Conservation (phyloP, 2,329 filamentous ascomycete genomes). For the Hymenoscyphus albidus region DNA sequence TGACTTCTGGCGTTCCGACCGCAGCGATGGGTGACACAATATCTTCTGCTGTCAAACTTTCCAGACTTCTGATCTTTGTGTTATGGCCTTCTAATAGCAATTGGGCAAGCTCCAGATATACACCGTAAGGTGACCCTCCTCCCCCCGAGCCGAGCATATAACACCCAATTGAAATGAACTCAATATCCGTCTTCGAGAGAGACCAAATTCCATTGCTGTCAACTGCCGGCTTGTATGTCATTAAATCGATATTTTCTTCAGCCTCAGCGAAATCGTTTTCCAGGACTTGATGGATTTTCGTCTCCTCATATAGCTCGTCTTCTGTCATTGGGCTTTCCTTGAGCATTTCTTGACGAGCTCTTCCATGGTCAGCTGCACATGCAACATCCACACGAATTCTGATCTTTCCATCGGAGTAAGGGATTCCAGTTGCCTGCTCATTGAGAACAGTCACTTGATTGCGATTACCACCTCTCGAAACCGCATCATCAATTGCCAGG, state of each 20-base stretch:
- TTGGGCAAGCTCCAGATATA: conserved; percentile 41
- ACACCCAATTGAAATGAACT: conserved; percentile 44
- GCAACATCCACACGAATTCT: not conserved
- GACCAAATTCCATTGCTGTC: not conserved
- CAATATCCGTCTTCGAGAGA: conserved; percentile 24
- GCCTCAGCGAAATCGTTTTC: not conserved
- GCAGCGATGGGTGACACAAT: conserved; percentile 44
- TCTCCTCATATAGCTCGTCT: not conserved
- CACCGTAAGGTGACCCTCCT: conserved; percentile 44
- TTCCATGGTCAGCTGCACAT: not conserved
- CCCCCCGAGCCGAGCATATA: conserved; percentile 47
- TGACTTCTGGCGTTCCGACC: conserved; percentile 42
- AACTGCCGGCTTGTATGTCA: not conserved
- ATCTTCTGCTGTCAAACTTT: conserved; percentile 42
- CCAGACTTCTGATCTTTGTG: conserved; percentile 40
- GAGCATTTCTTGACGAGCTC: conserved; percentile 3
- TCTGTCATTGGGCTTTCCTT: not conserved
- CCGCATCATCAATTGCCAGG: not conserved
- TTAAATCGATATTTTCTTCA: not conserved
- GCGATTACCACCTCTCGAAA: not conserved
- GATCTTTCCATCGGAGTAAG: not conserved
- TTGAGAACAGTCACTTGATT: conserved; percentile 1
- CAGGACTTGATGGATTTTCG: not conserved
- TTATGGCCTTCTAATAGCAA: conserved; percentile 39
- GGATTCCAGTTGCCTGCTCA: not conserved